Evolutionary conservation across 1,284 basidiomycete species (phyloP), one percentile per base, ranked within the genome.

Genomic region (Taiwanofungus camphoratus): DNA sequence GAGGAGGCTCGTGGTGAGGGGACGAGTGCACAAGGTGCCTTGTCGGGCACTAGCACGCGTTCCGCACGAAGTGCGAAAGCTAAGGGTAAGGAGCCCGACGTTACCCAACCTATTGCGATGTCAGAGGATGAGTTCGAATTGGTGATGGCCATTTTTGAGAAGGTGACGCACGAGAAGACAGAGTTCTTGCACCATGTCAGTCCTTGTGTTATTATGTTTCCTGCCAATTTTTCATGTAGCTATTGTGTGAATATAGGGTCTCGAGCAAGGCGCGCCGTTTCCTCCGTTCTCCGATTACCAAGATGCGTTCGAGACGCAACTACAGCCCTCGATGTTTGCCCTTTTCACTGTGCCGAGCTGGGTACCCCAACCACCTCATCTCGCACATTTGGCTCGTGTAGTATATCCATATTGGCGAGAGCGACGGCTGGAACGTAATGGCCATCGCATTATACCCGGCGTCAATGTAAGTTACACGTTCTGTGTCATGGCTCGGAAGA

Each of bases 131-230:
- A 92, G 53, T 95, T 98, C 53, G 96, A 99, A 66, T 77, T 93
- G 51, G 81, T 96, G 48, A 95, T 98, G 90, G 92, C 91, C 35
- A 68, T 97, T 32, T 88, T 97, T 57, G 95, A 99, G 69, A 87
- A 87, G 58, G 75, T 88, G 39, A 91, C 92, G 0, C 88, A 93
- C 56, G 92, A 97, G 57, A 88, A 86, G 58, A 84, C 88, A 0
- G 93, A 95, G 45, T 93, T 87, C 63, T 72, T 98, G 7, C 93
- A 97, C 64, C 85, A 93, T 57, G 92, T 92, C 62, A 47, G 85
- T 52, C 23, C 38, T 24, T 38, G 21, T 26, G n/a, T 35, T 24
- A 27, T 19, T 19, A 19, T 23, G 8, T 9, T 19, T 27, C 13
- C 8, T 26, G 22, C 7, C 20, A 5, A 3, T 38, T 42, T n/a